Conservation (phyloP, 2,329 filamentous ascomycete species). For the Aspergillaceae sp. region DNA sequence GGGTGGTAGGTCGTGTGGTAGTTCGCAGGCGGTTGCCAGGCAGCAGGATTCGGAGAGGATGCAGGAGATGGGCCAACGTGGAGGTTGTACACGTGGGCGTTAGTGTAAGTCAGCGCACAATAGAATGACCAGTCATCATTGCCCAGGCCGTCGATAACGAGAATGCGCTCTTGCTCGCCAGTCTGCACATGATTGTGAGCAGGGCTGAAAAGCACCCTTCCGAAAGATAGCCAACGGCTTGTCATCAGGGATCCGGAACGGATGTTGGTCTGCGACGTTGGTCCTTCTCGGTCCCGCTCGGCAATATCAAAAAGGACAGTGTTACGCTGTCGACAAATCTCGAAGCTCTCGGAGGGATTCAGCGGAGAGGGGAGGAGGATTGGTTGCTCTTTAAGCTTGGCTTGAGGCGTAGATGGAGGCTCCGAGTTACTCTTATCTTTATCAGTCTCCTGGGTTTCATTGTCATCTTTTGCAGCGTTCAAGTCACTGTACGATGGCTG, state of each 20-base stretch:
- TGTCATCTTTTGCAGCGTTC: not conserved
- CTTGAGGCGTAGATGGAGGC: no score
- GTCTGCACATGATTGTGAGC: constrained; percentile 38
- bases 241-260: constrained; percentile 45
- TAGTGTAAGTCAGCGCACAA: constrained; percentile 41
- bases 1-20: constrained; percentile 36
- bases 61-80: constrained; percentile 26
- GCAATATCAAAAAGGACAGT: constrained; percentile 31
- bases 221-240: constrained; percentile 44
- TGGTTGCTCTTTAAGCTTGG: constrained; percentile 12
- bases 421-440: not conserved
- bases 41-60: constrained; percentile 29
- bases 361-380: constrained; percentile 19
- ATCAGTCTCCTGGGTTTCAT: not conserved
- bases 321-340: constrained; percentile 25
- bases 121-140: constrained; percentile 47
- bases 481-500: constrained; percentile 46
- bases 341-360: constrained; percentile 15
- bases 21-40: constrained; percentile 36
- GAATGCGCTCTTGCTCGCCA: constrained; percentile 34
- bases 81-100: constrained; percentile 38
- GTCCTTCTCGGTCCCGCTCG: constrained; percentile 34
- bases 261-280: constrained; percentile 38
- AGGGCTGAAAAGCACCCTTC: constrained; percentile 43
- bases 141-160: constrained; percentile 43